Evolutionary conservation across 169 alveolate genomes (phyloP).

Genomic region (Plasmodium knowlesi): DNA sequence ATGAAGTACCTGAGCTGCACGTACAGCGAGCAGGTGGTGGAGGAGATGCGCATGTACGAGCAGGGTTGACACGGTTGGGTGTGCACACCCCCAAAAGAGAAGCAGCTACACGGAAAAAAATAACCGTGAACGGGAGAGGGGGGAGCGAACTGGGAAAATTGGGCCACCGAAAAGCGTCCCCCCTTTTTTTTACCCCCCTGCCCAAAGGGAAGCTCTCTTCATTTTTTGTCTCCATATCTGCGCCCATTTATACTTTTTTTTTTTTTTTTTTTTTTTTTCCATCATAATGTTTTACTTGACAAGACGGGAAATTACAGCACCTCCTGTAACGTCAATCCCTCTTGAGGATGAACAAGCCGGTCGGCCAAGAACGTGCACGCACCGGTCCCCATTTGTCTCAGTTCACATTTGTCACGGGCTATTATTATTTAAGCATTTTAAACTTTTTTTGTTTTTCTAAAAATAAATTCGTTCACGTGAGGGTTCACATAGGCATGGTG

Average conservation of each 20-base stretch:
- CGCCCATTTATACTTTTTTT: background rate
- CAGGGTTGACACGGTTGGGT: background rate
- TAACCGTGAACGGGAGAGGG: background rate
- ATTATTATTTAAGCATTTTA: too few relatives aligned
- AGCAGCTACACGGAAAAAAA: background rate
- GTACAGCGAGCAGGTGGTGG: constrained; percentile 16
- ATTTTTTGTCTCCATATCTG: background rate
- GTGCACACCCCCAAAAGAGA: background rate
- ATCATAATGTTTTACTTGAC: background rate
- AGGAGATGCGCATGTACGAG: constrained; percentile 54
- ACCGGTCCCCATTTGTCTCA: background rate
- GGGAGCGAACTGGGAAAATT: background rate
- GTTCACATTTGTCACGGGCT: background rate
- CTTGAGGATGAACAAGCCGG: background rate
- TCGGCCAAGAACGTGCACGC: background rate
- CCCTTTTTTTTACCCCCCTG: background rate
- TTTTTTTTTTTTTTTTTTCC: too few relatives aligned
- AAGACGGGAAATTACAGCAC: background rate
- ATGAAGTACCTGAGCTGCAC: constrained; percentile 61
- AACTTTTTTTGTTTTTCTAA: background rate
- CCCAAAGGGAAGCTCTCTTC: background rate
- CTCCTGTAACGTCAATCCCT: background rate
- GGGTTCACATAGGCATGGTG: background rate
- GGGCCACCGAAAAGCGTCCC: background rate
- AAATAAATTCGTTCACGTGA: background rate